Evolutionary conservation across 2,329 filamentous ascomycete species (phyloP), one percentile per base, ranked within the genome.

Genomic region (Colletotrichum cuscutae): DNA sequence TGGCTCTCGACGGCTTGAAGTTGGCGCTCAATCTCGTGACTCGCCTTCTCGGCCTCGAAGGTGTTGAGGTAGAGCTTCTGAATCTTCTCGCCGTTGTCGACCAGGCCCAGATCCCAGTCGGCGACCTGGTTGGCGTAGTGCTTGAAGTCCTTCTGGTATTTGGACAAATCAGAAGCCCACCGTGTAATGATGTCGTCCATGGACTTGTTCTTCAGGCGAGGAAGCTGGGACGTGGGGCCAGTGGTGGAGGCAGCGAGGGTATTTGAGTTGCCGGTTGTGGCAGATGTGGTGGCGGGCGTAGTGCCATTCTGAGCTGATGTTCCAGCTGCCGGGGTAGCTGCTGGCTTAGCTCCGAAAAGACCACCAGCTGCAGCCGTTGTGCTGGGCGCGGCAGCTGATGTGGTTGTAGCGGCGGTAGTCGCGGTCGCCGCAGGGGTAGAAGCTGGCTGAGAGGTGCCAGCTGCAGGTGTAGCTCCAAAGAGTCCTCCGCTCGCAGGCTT

Each of bases 141-240:
- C 80, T 97, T 95, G 85, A 98, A 99, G 72, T 97, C 95, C 81
- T 98, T 97, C 80, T 98, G 96, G 80, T 99, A 98, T 80, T 97
- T 97, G 65, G 95, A 93, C 62, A 99, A 87, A 79, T 98, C 97
- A 0, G 95, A 95, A 2, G 97, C 97, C 97, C 97, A 99, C 37
- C 95, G 92, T 4, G 95, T 98, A 76, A 99, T 95, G 75, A 99
- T 98, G 81, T 99, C 97, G 79, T 99, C 97, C 94, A 99, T 98
- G 0, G 96, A 98, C 85, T 98, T 98, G 83, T 98, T 98, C 87
- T 98, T 98, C 49, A 99, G 87, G 32, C 97, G 93, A 4, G 96
- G 97, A 78, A 97, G 91, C 70, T 95, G 92, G 19, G 97, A 96
- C 3, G 92, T 86, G 1, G 95, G 95, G 0, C 95, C 95, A 42